Base-by-base conservation (phyloP, 768 basidiomycete species). In the Collybia nuda region DNA sequence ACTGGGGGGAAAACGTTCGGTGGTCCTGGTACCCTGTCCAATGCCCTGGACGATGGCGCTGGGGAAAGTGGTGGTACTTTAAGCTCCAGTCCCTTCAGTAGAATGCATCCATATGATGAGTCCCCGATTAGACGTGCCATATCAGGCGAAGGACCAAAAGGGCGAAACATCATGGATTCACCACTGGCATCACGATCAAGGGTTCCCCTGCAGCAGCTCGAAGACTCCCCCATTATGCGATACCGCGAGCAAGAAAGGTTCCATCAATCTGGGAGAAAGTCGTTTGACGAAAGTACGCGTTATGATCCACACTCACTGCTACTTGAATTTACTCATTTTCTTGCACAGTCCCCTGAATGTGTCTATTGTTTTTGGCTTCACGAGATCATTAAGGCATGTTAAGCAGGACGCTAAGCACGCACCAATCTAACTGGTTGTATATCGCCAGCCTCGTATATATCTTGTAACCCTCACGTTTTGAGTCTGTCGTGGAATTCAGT, bases 121-220 rank as follows among this genome's bases (percentile, higher is more conserved):
- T 84, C 81, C 14, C 82, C 84, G 24, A 71, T 83, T 26, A 73
- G 80, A 50, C 75, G 78, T 21, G 66, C 65, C 50, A 67, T 56
- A 44, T 62, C 67, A 21, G 57, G 61, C 37, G 70, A 73, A 35
- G 55, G 59, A 40, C 55, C 69, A 39, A 63, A 65, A 53, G 48
- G 66, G 46, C 69, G 67, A 24, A 65, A 62, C 38, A 48, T 68
- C 18, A 53, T 67, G 44, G 72, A 72, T 29, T 69, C 72, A 26
- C 69, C 70, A 15, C 55, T 65, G 23, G 54, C 64, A 29, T 56
- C 60, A 36, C 59, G 63, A 19, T 62, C 63, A n/a, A 47, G 38
- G 39, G 43, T 50, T 17, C 35, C 54, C 28, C 23, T 38, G 8
- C 50, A 62, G 21, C 56, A 55, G 7, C 55, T 71, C 18, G 70